Evolutionary conservation across 495 filamentous ascomycete genomes (phyloP).

Genomic region (Pyrenopolyporus hunteri): DNA sequence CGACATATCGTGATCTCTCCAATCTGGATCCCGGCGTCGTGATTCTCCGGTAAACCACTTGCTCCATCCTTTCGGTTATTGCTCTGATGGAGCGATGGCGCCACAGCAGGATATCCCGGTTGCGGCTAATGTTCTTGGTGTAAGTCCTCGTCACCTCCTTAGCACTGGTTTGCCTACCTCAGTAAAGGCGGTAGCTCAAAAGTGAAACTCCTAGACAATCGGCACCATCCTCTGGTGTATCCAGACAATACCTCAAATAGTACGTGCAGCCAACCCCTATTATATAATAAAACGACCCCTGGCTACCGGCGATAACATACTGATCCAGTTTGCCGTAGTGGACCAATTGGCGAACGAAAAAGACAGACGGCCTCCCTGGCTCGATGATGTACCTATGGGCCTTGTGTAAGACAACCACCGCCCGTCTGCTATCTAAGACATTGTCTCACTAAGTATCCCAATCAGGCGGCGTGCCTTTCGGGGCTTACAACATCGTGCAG

Average conservation of each 20-base stretch:
- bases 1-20: neutral
- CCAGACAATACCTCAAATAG: slow-evolving; percentile 46
- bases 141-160: slow-evolving; percentile 36
- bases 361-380: slow-evolving; percentile 73
- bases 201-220: slow-evolving; percentile 27
- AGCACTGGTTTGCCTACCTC: neutral
- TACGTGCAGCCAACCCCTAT: no score
- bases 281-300: no score
- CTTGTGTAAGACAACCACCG: no score
- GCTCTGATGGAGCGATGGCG: slow-evolving; percentile 50
- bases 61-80: no score
- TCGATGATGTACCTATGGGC: slow-evolving; percentile 81
- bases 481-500: slow-evolving; percentile 55
- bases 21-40: no score
- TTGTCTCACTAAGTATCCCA: slow-evolving; percentile 3
- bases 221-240: slow-evolving; percentile 54
- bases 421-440: no score
- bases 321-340: slow-evolving; percentile 47
- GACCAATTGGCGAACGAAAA: slow-evolving; percentile 72
- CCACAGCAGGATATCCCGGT: slow-evolving; percentile 52
- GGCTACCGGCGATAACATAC: no score
- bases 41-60: no score
- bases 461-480: slow-evolving; percentile 54
- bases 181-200: neutral
- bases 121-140: slow-evolving; percentile 57